Conservation (phyloP, 1,284 basidiomycete genomes). For the Ustilago hordei region DNA sequence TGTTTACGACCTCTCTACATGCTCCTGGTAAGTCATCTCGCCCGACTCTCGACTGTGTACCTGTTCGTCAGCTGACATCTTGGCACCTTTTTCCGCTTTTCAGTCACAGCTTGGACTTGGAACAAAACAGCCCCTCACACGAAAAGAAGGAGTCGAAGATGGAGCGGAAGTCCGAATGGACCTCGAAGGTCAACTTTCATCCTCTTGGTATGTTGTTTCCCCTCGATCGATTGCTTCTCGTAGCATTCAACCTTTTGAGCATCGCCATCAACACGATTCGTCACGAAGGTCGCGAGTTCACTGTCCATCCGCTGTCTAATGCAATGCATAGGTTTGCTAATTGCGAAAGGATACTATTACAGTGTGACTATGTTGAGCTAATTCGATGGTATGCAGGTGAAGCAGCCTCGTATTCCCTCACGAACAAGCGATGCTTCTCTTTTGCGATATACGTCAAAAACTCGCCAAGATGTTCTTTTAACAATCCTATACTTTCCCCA, state of each 20-base stretch:
- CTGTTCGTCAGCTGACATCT: no score
- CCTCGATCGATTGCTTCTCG: background rate
- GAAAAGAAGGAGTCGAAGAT: background rate
- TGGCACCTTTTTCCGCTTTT: no score
- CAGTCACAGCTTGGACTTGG: background rate
- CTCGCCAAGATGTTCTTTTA: constrained; percentile 90
- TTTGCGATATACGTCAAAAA: constrained; percentile 82
- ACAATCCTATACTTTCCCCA: constrained; percentile 81
- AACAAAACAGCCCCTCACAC: background rate
- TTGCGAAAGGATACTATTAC: constrained; percentile 27
- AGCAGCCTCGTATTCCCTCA: constrained; percentile 79
- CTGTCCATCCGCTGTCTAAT: background rate
- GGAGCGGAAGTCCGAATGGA: background rate
- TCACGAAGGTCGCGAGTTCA: background rate
- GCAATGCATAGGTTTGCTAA: constrained; percentile 4
- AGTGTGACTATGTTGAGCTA: constrained; percentile 40
- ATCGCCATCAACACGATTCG: background rate
- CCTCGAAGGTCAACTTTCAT: background rate
- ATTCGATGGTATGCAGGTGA: constrained; percentile 81
- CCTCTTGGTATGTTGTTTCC: background rate
- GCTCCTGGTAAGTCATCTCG: background rate
- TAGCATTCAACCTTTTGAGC: background rate
- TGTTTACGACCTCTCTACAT: background rate
- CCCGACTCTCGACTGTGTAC: no score
- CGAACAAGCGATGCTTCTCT: constrained; percentile 78